Percentiles rank a stretch among this genome's conserved stretches.
phyloP scores from a whole-genome alignment of 2,329 filamentous ascomycete species.

The Trichophyton verrucosum region DNA sequence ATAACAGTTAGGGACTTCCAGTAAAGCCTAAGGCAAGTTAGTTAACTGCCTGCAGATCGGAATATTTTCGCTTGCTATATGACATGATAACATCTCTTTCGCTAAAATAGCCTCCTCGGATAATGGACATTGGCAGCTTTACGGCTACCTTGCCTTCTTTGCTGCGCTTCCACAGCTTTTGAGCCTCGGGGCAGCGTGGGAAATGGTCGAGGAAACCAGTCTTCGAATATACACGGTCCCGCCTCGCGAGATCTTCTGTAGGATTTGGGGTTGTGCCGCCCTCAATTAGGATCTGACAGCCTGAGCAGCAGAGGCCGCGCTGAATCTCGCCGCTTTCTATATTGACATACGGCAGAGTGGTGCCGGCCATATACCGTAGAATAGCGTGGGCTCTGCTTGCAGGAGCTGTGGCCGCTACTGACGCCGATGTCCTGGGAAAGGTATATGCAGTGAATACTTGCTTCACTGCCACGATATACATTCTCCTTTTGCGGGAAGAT shows the following conservation, averaged over 20 bases:
- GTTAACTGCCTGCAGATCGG: too few species aligned
- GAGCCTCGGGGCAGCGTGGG: constrained; percentile 5
- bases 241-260: neutral
- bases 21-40: too few species aligned
- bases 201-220: constrained; percentile 6
- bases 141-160: constrained; percentile 5
- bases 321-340: neutral
- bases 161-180: constrained; percentile 5
- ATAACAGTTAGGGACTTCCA: too few species aligned
- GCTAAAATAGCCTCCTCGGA: neutral
- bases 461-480: neutral
- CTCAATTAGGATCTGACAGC: constrained; percentile 7
- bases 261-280: neutral
- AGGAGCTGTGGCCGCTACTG: neutral
- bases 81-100: neutral
- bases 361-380: constrained; percentile 6
- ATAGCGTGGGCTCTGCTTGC: neutral
- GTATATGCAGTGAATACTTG: neutral
- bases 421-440: neutral
- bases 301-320: constrained; percentile 3
- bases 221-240: constrained; percentile 5
- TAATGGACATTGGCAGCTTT: neutral
- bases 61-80: neutral
- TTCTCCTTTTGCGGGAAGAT: neutral
- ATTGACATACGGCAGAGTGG: constrained; percentile 7